Evolutionary conservation across 352 stramenopile genomes (phyloP).

Genomic region (Phytophthora uliginosa): DNA sequence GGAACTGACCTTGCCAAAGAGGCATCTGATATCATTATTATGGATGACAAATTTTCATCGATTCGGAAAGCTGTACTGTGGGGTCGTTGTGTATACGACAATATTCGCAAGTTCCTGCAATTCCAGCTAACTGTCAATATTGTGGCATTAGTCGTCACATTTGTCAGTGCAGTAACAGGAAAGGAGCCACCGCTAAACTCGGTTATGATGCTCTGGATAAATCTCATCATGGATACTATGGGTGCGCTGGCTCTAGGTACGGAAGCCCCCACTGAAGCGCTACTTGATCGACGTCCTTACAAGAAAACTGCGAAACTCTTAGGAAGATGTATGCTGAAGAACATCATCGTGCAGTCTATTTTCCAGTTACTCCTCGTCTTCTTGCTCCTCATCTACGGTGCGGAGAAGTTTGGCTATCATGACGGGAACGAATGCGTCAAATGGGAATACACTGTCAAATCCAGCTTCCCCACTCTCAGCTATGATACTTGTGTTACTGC

Average conservation of each 20-base stretch:
- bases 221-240: slow-evolving; percentile 91
- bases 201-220: slow-evolving; percentile 93
- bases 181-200: slow-evolving; percentile 86
- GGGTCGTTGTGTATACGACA: slow-evolving; percentile 88
- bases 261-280: slow-evolving; percentile 67
- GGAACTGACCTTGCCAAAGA: slow-evolving; percentile 87
- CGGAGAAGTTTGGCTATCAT: slow-evolving; percentile 65
- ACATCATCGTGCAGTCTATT: slow-evolving; percentile 72
- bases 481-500: slow-evolving; percentile 55
- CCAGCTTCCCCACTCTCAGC: slow-evolving; percentile 48
- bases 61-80: slow-evolving; percentile 85
- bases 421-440: slow-evolving; percentile 68
- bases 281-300: slow-evolving; percentile 77
- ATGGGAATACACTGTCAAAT: slow-evolving; percentile 60
- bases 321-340: slow-evolving; percentile 77
- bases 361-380: slow-evolving; percentile 92
- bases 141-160: slow-evolving; percentile 81
- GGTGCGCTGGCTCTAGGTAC: slow-evolving; percentile 78
- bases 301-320: slow-evolving; percentile 74
- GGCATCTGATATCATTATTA: slow-evolving; percentile 89
- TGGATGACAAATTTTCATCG: slow-evolving; percentile 90
- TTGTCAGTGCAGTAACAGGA: slow-evolving; percentile 84
- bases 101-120: slow-evolving; percentile 89
- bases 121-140: slow-evolving; percentile 91
- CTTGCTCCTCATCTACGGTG: slow-evolving; percentile 72